Percentiles rank a stretch among this genome's conserved stretches.
Conservation (phyloP, 2,329 filamentous ascomycete genomes). For the Penicillium hordei region DNA sequence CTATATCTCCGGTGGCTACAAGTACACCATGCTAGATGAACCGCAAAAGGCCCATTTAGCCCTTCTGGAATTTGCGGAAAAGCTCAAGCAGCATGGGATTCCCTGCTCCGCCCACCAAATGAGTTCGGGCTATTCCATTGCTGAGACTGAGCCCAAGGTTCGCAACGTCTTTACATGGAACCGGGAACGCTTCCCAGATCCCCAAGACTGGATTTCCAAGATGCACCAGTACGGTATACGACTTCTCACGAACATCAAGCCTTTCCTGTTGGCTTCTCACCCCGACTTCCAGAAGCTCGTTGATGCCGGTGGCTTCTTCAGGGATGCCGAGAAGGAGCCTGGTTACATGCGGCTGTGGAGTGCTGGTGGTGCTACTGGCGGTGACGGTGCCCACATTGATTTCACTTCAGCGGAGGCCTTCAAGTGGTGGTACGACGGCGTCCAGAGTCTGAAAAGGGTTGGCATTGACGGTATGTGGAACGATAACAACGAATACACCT, state of each 20-base stretch:
- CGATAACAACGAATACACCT: slow-evolving; percentile 74
- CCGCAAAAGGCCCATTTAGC: slow-evolving; percentile 54
- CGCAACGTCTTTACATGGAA: slow-evolving; percentile 74
- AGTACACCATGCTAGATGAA: slow-evolving; percentile 59
- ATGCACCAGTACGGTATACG: slow-evolving; percentile 66
- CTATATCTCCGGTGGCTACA: slow-evolving; percentile 68
- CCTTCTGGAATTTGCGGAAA: slow-evolving; percentile 60
- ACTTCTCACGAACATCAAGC: slow-evolving; percentile 70
- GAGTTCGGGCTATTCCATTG: slow-evolving; percentile 70
- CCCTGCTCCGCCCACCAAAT: slow-evolving; percentile 71
- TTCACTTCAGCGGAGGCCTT: slow-evolving; percentile 68
- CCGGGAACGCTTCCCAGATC: slow-evolving; percentile 66
- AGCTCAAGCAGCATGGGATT: slow-evolving; percentile 64
- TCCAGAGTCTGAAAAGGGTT: slow-evolving; percentile 59
- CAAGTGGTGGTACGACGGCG: slow-evolving; percentile 70
- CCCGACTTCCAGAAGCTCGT: slow-evolving; percentile 64
- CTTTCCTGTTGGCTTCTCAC: slow-evolving; percentile 67
- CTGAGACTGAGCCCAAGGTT: slow-evolving; percentile 66
- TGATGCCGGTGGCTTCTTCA: slow-evolving; percentile 63
- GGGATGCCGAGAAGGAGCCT: slow-evolving; percentile 52
- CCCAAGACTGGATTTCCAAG: slow-evolving; percentile 61
- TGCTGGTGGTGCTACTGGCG: slow-evolving; percentile 68
- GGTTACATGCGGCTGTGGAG: slow-evolving; percentile 68
- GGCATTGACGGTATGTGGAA: slow-evolving; percentile 77
- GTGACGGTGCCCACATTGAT: slow-evolving; percentile 69